phyloP scores from a whole-genome alignment of 768 basidiomycete species.

The Psilocybe cubensis region DNA sequence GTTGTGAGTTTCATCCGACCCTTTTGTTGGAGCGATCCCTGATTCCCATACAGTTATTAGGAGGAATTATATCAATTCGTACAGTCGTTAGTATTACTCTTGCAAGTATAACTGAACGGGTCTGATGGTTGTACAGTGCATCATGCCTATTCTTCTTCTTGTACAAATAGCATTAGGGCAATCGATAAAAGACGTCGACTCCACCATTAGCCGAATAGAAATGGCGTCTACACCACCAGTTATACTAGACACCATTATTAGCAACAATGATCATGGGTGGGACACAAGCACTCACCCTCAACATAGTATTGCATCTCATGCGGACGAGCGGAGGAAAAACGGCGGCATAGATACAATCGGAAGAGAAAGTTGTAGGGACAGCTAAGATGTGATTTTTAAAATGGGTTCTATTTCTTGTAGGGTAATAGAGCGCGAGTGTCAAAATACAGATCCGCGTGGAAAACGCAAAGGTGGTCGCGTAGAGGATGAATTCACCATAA shows the following conservation, averaged over 20 bases:
- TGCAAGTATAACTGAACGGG: background rate
- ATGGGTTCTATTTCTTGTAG: no score
- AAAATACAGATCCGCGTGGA: background rate
- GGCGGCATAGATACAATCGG: background rate
- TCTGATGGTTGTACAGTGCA: slow-evolving; percentile 17
- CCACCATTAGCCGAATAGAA: slow-evolving; percentile 17
- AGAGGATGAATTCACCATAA: background rate
- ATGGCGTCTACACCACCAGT: slow-evolving; percentile 9
- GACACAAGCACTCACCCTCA: background rate
- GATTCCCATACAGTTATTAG: slow-evolving; percentile 17
- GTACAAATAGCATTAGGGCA: slow-evolving; percentile 27
- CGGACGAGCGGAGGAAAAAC: background rate
- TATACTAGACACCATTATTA: slow-evolving; percentile 23
- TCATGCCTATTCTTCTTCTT: slow-evolving; percentile 29
- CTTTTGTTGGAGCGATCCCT: background rate
- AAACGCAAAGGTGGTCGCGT: background rate
- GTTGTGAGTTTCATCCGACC: slow-evolving; percentile 15
- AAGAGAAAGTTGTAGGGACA: background rate
- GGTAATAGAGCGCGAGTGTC: no score
- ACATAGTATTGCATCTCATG: background rate
- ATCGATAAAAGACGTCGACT: slow-evolving; percentile 18
- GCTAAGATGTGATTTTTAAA: background rate
- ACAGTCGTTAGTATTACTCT: slow-evolving; percentile 20
- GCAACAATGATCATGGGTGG: background rate
- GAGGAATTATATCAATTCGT: slow-evolving; percentile 19